phyloP scores from a whole-genome alignment of 768 basidiomycete species.

The Leccinum ochraceum region DNA sequence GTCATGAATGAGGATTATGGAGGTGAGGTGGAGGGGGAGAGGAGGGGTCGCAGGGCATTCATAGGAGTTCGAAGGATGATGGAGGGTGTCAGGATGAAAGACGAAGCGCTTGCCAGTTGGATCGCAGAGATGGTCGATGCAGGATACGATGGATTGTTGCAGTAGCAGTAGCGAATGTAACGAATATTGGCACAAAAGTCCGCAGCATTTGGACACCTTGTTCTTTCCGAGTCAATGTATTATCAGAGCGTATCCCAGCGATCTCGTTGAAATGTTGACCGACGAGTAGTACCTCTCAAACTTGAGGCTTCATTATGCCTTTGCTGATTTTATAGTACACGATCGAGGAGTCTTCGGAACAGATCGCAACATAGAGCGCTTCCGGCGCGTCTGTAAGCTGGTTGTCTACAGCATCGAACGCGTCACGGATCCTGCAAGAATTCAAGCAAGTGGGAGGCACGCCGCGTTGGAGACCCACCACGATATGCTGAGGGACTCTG shows the following conservation, averaged over 20 bases:
- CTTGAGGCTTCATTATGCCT: conserved; percentile 73
- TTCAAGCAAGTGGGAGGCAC: neutral
- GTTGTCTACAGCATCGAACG: conserved; percentile 50
- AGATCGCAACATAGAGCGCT: conserved; percentile 68
- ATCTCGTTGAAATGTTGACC: neutral
- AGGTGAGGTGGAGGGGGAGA: conserved; percentile 66
- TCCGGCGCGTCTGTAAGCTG: conserved; percentile 30
- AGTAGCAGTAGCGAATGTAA: conserved; percentile 13
- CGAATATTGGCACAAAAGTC: conserved; percentile 4
- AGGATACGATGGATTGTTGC: conserved; percentile 36
- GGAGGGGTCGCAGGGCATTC: conserved; percentile 73
- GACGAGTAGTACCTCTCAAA: conserved; percentile 34
- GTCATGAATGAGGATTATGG: conserved; percentile 38
- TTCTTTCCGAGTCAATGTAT: neutral
- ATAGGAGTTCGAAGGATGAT: conserved; percentile 56
- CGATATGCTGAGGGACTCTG: conserved; percentile 62
- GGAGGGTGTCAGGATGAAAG: conserved; percentile 64
- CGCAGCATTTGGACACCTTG: neutral
- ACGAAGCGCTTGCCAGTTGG: conserved; percentile 62
- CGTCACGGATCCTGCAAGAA: conserved; percentile 51
- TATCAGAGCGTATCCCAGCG: neutral
- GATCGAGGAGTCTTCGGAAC: conserved; percentile 75
- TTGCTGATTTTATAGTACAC: conserved; percentile 83
- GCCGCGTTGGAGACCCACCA: conserved; percentile 44
- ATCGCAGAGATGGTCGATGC: conserved; percentile 61